phyloP scores from a whole-genome alignment of 2,329 filamentous ascomycete species.

The Colletotrichum lini region DNA sequence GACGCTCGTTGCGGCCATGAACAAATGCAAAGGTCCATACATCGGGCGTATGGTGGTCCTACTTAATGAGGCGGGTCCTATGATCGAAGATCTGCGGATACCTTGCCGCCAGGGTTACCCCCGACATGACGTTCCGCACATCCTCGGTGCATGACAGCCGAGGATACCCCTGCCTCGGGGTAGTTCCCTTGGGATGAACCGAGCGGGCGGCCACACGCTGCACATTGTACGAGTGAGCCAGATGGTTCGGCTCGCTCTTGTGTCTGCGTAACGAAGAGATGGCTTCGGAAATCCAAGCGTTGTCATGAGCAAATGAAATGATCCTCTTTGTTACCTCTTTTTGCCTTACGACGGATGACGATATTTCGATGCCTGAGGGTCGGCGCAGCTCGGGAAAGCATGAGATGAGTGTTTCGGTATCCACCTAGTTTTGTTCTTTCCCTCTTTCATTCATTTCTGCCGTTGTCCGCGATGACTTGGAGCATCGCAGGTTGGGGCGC shows the following conservation, averaged over 20 bases:
- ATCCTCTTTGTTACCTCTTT: background rate
- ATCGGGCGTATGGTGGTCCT: background rate
- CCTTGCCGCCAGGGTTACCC: background rate
- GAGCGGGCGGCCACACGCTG: background rate
- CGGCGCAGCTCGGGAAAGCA: too few species aligned
- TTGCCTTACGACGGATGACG: background rate
- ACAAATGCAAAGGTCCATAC: background rate
- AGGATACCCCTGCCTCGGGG: background rate
- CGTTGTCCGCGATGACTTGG: background rate
- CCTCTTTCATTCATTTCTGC: background rate
- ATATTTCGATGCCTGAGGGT: background rate
- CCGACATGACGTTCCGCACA: background rate
- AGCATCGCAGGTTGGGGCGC: background rate
- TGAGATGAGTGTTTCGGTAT: background rate
- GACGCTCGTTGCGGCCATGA: background rate
- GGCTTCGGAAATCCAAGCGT: background rate
- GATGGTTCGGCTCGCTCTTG: background rate
- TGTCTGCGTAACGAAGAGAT: background rate
- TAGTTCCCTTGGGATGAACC: background rate
- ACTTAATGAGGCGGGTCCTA: background rate
- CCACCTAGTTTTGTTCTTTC: background rate
- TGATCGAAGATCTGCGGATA: too few species aligned
- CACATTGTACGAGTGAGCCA: background rate
- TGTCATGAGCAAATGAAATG: too few species aligned
- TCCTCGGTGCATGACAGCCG: background rate